phyloP scores from a whole-genome alignment of 1,284 basidiomycete species.

The Irpex sp. region DNA sequence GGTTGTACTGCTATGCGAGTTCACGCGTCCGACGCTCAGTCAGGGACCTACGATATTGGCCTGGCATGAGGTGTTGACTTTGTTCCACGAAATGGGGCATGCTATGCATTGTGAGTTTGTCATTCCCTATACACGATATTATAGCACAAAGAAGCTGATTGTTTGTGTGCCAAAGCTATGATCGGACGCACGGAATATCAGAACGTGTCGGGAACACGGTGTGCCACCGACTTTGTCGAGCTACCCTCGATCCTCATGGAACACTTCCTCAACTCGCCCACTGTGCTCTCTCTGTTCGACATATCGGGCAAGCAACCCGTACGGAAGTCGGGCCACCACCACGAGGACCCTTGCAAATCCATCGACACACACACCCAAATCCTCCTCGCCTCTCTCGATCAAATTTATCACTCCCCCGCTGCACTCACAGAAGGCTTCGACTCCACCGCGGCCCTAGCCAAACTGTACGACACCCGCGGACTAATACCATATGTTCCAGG shows the following conservation, averaged over 20 bases:
- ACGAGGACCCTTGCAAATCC: slow-evolving; percentile 65
- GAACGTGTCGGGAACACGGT: slow-evolving; percentile 97
- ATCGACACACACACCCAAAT: slow-evolving; percentile 93
- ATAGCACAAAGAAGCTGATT: neutral
- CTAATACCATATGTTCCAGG: slow-evolving; percentile 79
- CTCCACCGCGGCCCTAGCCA: slow-evolving; percentile 65
- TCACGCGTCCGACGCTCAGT: slow-evolving; percentile 62
- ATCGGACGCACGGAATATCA: slow-evolving; percentile 97
- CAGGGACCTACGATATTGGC: slow-evolving; percentile 72
- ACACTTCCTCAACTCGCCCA: slow-evolving; percentile 85
- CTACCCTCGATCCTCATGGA: slow-evolving; percentile 99
- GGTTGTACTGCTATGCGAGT: slow-evolving; percentile 91
- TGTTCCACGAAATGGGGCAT: slow-evolving; percentile 99
- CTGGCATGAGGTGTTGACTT: slow-evolving; percentile 93
- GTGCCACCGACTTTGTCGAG: slow-evolving; percentile 98
- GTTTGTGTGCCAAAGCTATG: slow-evolving; percentile 46
- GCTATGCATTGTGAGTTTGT: slow-evolving; percentile 90
- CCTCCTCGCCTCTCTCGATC: slow-evolving; percentile 86
- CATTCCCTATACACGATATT: neutral
- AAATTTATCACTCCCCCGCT: slow-evolving; percentile 79
- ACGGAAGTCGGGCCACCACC: slow-evolving; percentile 52
- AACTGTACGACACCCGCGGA: slow-evolving; percentile 66
- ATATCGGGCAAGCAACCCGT: slow-evolving; percentile 38
- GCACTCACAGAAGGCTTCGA: slow-evolving; percentile 60
- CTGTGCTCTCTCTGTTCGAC: slow-evolving; percentile 80